Percentiles rank a stretch among this genome's conserved stretches.
Conservation (phyloP, 225 moss, liverwort and hornwort species). For the Bryum argenteum region DNA sequence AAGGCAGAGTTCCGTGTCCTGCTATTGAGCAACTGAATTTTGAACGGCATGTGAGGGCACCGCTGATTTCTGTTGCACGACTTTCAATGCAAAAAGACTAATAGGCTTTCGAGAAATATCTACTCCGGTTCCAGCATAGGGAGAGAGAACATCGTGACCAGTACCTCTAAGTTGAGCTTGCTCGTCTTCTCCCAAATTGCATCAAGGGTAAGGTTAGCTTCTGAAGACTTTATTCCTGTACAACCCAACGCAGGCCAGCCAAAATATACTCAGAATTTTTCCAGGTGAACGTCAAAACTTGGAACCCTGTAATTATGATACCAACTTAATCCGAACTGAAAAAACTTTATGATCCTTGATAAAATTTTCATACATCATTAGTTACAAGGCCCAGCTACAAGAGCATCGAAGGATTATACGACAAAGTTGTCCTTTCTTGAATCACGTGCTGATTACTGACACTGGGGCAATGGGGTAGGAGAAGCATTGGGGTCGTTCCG, state of each 20-base stretch:
- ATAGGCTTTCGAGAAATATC: not conserved
- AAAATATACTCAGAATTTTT: not conserved
- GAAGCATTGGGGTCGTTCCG: not conserved
- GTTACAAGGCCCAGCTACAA: not conserved
- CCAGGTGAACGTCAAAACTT: not conserved
- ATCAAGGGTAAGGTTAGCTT: constrained; percentile 66
- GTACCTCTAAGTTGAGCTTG: constrained; percentile 69
- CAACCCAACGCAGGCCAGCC: constrained; percentile 13
- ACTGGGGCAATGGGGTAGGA: not conserved
- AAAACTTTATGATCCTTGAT: not conserved
- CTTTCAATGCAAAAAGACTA: not conserved
- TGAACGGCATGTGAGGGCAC: not conserved
- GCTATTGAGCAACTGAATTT: not conserved
- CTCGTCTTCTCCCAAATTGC: constrained; percentile 57
- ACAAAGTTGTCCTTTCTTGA: not conserved
- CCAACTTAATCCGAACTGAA: not conserved
- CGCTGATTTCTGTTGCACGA: not conserved
- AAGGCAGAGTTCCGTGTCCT: not conserved
- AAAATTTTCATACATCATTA: too few relatives aligned
- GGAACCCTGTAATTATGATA: not conserved
- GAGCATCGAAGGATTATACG: not conserved
- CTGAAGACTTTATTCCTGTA: constrained; percentile 78
- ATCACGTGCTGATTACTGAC: too few relatives aligned
- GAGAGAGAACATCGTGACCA: constrained; percentile 3
- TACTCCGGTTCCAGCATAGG: not conserved